These are phyloP conservation scores for Vanrija pseudolonga DNA, from an alignment of 1,284 basidiomycete genomes.

Conservation along the genomic window DNA sequence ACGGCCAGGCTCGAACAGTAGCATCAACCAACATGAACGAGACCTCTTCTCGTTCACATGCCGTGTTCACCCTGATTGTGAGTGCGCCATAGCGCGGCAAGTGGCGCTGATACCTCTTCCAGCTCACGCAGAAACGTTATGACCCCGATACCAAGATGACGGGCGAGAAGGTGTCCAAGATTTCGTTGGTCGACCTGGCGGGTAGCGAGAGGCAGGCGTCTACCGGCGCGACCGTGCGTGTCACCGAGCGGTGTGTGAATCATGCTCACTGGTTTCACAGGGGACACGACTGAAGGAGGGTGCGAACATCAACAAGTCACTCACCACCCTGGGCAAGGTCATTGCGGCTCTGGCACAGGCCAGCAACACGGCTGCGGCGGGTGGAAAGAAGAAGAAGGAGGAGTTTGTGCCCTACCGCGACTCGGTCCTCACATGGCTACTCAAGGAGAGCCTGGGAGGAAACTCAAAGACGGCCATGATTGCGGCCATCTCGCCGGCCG, in stretches of 20 bases:
- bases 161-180: slow-evolving; percentile 94
- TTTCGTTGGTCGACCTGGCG: slow-evolving; percentile 91
- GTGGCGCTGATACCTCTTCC: slow-evolving; percentile 7
- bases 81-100: slow-evolving; percentile 3
- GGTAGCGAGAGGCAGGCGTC: slow-evolving; percentile 95
- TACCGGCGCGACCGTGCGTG: slow-evolving; percentile 74
- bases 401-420: slow-evolving; percentile 94
- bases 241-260: not conserved
- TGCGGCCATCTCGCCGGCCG: slow-evolving; percentile 93
- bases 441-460: slow-evolving; percentile 94
- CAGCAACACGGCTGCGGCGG: slow-evolving; percentile 54
- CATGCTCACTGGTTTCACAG: slow-evolving; percentile 17
- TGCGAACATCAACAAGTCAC: slow-evolving; percentile 95
- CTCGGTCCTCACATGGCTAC: slow-evolving; percentile 91
- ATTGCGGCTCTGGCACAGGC: slow-evolving; percentile 85
- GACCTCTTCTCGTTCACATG: slow-evolving; percentile 96
- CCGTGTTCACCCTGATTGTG: slow-evolving; percentile 85
- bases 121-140: slow-evolving; percentile 80
- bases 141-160: slow-evolving; percentile 78
- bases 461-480: slow-evolving; percentile 88
- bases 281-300: slow-evolving; percentile 92
- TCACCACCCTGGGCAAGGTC: slow-evolving; percentile 95
- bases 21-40: slow-evolving; percentile 99
- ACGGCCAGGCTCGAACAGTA: slow-evolving; percentile 70
- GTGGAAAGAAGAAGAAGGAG: slow-evolving; percentile 78